Percentiles rank a stretch among this genome's conserved stretches.
Conservation (phyloP, 441 rosid species). For the Gossypium gossypioides region DNA sequence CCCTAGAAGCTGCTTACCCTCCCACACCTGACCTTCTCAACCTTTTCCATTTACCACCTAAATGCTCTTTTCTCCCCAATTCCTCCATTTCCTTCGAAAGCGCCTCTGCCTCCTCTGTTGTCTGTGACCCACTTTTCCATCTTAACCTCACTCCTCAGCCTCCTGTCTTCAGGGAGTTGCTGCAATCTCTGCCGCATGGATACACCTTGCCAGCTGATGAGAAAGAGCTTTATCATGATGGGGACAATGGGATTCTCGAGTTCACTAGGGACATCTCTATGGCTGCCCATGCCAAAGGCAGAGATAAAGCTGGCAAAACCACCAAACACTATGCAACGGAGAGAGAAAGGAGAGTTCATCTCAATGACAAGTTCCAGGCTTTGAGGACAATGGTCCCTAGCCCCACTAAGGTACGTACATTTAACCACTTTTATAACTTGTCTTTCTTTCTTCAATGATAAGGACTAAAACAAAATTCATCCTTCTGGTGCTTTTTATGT, state of each 20-base stretch:
- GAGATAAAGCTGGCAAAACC: constrained; percentile 32
- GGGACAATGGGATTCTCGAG: constrained; percentile 44
- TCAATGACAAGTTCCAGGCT: constrained; percentile 46
- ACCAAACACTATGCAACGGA: constrained; percentile 66
- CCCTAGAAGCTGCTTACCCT: constrained; percentile 17
- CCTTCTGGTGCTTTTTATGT: neutral
- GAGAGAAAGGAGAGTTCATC: constrained; percentile 57
- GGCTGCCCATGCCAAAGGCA: constrained; percentile 34
- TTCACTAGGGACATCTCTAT: constrained; percentile 36
- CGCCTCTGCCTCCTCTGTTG: constrained; percentile 29
- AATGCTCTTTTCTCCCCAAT: constrained; percentile 32
- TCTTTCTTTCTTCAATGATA: neutral
- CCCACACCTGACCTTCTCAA: constrained; percentile 58
- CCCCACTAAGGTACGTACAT: constrained; percentile 53
- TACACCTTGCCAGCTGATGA: constrained; percentile 24
- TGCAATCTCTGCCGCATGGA: constrained; percentile 42
- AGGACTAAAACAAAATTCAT: neutral
- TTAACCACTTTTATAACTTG: no score
- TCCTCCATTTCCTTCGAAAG: constrained; percentile 39
- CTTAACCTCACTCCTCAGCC: constrained; percentile 62
- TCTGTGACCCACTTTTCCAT: constrained; percentile 56
- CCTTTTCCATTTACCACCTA: constrained; percentile 52
- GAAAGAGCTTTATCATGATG: constrained; percentile 32
- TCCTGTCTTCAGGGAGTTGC: constrained; percentile 43
- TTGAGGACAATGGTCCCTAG: constrained; percentile 68